These are phyloP conservation scores for Nicotiana otophora DNA, from an alignment of 257 asterid genomes.

Conservation along the genomic window DNA sequence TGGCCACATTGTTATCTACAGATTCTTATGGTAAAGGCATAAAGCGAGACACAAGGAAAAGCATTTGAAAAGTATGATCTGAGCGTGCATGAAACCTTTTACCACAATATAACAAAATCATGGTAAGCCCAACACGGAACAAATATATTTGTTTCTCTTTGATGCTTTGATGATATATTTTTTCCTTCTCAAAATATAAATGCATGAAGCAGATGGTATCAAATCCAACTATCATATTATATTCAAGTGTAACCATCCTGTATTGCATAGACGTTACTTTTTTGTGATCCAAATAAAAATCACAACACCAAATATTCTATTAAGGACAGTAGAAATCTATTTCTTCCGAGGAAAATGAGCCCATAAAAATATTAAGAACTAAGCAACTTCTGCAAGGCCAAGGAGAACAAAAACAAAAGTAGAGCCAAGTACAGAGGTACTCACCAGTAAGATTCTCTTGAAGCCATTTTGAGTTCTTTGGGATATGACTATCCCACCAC, in stretches of 20 bases:
- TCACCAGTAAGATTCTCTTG: slow-evolving; percentile 86
- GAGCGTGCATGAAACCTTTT: background rate
- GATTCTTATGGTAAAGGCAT: background rate
- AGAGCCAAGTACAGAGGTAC: slow-evolving; percentile 7
- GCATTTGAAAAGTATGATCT: background rate
- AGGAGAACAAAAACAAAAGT: background rate
- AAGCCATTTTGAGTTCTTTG: slow-evolving; percentile 96
- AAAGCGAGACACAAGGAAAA: background rate
- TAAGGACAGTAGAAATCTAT: background rate
- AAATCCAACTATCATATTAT: background rate
- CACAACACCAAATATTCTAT: background rate
- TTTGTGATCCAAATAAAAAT: background rate
- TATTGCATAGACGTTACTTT: background rate
- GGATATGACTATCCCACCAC: slow-evolving; percentile 99
- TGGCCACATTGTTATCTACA: background rate
- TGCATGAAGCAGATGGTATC: slow-evolving; percentile 5
- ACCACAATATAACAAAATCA: background rate
- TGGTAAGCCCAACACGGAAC: background rate
- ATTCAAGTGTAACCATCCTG: background rate
- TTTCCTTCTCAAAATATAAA: background rate
- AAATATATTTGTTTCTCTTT: background rate
- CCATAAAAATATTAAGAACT: background rate
- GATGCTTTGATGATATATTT: background rate
- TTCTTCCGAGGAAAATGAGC: background rate
- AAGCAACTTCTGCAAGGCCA: background rate